phyloP scores from a whole-genome alignment of 2,329 filamentous ascomycete species.

The Macroventuria anomochaeta region DNA sequence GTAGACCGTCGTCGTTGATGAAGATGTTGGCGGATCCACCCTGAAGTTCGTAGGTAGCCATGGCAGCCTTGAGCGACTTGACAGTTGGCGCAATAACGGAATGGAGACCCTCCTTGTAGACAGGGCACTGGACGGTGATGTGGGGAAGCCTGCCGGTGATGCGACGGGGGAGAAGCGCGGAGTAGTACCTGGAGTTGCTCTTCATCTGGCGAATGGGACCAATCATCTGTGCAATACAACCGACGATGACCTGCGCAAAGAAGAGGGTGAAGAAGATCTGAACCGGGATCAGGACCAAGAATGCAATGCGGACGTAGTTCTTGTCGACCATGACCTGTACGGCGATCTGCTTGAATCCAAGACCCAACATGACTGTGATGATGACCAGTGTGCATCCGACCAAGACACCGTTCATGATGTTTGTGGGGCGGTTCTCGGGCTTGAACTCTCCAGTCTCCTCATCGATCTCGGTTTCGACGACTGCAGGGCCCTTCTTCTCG shows the following conservation, averaged over 20 bases:
- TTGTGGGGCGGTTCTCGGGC: constrained; percentile 69
- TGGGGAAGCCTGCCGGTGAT: constrained; percentile 69
- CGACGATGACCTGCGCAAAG: constrained; percentile 79
- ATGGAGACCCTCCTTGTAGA: constrained; percentile 81
- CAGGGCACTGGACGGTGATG: constrained; percentile 77
- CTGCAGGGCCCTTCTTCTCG: constrained; percentile 57
- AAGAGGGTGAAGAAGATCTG: constrained; percentile 85
- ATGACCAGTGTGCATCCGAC: constrained; percentile 71
- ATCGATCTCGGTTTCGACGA: constrained; percentile 66
- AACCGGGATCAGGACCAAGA: constrained; percentile 70
- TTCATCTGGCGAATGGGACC: constrained; percentile 76
- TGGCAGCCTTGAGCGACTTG: constrained; percentile 73
- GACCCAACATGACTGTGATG: constrained; percentile 70
- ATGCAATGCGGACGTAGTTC: constrained; percentile 67
- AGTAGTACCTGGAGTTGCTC: constrained; percentile 80
- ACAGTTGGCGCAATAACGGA: constrained; percentile 77
- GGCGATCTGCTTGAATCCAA: constrained; percentile 72
- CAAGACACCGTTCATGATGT: constrained; percentile 73
- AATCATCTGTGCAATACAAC: constrained; percentile 76
- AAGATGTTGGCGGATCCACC: constrained; percentile 71
- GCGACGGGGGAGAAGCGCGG: constrained; percentile 69
- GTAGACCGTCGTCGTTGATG: constrained; percentile 71
- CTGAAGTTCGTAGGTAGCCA: constrained; percentile 56
- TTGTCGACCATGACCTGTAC: constrained; percentile 72
- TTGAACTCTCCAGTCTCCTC: constrained; percentile 73